A percentile compares a stretch with the other conserved stretches of the same genome.
Conservation (phyloP, 805 yeast species). For the Spathaspora hagerdaliae region DNA sequence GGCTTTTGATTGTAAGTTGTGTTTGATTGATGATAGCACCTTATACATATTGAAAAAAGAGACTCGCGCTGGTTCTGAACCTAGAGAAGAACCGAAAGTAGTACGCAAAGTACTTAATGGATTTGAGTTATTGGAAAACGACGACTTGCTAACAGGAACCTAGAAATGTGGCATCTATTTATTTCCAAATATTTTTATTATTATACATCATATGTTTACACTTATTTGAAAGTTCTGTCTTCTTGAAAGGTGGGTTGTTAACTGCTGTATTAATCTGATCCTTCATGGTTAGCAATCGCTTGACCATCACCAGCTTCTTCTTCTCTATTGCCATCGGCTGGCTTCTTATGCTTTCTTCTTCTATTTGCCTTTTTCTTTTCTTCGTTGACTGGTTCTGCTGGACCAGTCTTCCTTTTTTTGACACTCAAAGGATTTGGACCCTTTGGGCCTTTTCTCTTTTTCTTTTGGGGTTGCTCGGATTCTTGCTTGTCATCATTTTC, state of each 20-base stretch:
- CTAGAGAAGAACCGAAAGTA: constrained; percentile 1
- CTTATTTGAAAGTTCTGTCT: no score
- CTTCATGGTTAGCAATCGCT: no score
- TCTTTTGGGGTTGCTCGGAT: constrained; percentile 14
- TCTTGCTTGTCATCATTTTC: constrained; percentile 13
- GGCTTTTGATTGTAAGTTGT: constrained; percentile 48
- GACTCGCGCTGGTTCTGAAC: background rate
- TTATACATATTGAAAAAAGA: constrained; percentile 16
- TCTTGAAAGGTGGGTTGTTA: no score
- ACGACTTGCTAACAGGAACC: background rate
- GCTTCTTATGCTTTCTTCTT: constrained; percentile 19
- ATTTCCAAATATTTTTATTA: no score
- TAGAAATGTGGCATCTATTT: no score
- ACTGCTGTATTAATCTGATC: no score
- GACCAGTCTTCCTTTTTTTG: constrained; percentile 60
- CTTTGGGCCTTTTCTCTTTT: constrained; percentile 66
- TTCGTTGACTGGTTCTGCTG: constrained; percentile 1
- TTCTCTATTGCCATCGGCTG: background rate
- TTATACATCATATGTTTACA: no score
- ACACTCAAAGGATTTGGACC: constrained; percentile 90
- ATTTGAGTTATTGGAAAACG: constrained; percentile 6
- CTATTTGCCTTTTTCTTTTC: constrained; percentile 13
- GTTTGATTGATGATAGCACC: constrained; percentile 34
- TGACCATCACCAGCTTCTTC: background rate
- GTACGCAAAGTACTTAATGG: constrained; percentile 2